These are phyloP conservation scores for Colletotrichum falcatum DNA, from an alignment of 2,329 filamentous ascomycete species.

Conservation along the genomic window DNA sequence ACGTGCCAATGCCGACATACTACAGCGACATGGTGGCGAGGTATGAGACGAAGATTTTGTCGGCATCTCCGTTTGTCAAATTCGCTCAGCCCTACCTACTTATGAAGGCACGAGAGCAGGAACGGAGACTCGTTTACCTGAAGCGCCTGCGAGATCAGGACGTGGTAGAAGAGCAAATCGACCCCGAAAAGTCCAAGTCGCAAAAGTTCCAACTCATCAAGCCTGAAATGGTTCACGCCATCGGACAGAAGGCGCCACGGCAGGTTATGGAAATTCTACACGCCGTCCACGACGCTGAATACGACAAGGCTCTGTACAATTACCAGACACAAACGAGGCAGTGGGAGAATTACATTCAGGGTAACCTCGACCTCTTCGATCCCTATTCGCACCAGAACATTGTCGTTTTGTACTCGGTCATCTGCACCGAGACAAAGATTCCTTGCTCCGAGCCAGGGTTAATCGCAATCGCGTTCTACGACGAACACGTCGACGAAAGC, in stretches of 20 bases:
- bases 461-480: constrained; percentile 93
- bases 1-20: constrained; percentile 87
- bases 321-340: constrained; percentile 95
- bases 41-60: constrained; percentile 92
- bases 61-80: constrained; percentile 94
- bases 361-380: constrained; percentile 90
- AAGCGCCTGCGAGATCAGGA: constrained; percentile 86
- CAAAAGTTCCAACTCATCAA: constrained; percentile 91
- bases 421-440: constrained; percentile 93
- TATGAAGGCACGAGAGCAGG: constrained; percentile 91
- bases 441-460: constrained; percentile 92
- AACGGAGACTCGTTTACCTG: constrained; percentile 84
- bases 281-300: constrained; percentile 95
- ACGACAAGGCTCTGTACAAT: constrained; percentile 92
- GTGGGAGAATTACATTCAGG: constrained; percentile 95
- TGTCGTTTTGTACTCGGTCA: constrained; percentile 91
- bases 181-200: constrained; percentile 71
- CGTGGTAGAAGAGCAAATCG: constrained; percentile 65
- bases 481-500: constrained; percentile 78
- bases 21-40: constrained; percentile 96
- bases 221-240: constrained; percentile 93
- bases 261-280: constrained; percentile 94
- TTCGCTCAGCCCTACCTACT: constrained; percentile 94
- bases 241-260: constrained; percentile 81
- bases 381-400: constrained; percentile 97